Conservation (phyloP, 1,284 basidiomycete genomes). For the Boletus holoroseus region DNA sequence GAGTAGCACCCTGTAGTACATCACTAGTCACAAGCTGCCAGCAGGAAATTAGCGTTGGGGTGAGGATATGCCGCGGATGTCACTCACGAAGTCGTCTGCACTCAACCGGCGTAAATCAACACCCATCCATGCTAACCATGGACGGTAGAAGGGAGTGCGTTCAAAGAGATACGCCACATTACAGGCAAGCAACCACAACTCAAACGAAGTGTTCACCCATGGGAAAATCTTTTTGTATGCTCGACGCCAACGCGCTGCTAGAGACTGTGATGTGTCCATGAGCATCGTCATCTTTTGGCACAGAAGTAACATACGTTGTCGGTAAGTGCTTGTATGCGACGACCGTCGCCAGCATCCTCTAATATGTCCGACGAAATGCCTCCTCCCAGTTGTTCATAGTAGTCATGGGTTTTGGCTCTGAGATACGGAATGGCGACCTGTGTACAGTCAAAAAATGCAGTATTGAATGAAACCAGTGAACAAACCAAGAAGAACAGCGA, state of each 20-base stretch:
- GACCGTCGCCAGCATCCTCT: conserved; percentile 46
- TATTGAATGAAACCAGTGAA: conserved; percentile 1
- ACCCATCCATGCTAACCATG: conserved; percentile 84
- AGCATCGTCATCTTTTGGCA: conserved; percentile 5
- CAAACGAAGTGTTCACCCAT: conserved; percentile 71
- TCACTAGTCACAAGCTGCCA: conserved; percentile 41
- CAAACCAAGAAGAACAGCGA: conserved; percentile 74
- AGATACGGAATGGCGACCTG: conserved; percentile 88
- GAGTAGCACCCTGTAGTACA: conserved; percentile 33
- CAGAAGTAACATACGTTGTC: conserved; percentile 42
- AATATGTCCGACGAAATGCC: conserved; percentile 64
- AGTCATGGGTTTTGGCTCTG: conserved; percentile 83
- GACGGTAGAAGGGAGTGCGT: conserved; percentile 81
- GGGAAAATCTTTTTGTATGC: conserved; percentile 76
- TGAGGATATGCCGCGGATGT: background rate
- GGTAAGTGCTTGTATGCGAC: conserved; percentile 41
- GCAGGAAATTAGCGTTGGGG: conserved; percentile 7
- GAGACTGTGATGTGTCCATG: conserved; percentile 31
- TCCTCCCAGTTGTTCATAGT: conserved; percentile 87
- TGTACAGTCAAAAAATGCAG: conserved; percentile 1
- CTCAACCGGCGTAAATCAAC: conserved; percentile 77
- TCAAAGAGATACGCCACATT: conserved; percentile 92
- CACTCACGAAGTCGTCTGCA: conserved; percentile 66
- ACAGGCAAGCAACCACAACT: conserved; percentile 77
- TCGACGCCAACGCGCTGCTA: conserved; percentile 47